These are phyloP conservation scores for Hymenoscyphus occultus DNA, from an alignment of 2,329 filamentous ascomycete genomes.

Conservation along the genomic window DNA sequence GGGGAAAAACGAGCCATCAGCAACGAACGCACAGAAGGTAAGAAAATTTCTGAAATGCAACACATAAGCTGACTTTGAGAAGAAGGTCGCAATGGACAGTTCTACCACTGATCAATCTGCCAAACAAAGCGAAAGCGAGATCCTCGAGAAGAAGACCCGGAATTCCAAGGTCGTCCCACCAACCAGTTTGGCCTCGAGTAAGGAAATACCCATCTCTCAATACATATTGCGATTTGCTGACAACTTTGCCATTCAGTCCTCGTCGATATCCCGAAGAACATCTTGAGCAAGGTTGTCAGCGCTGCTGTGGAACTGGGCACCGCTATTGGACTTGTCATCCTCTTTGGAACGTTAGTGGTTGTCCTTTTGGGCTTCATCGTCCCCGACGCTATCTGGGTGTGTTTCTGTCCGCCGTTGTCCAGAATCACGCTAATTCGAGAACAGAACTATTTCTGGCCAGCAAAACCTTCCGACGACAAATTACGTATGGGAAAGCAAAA, in stretches of 20 bases:
- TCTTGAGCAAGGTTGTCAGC: background rate
- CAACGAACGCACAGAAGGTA: background rate
- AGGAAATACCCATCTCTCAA: background rate
- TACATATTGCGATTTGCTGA: background rate
- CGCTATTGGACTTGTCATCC: background rate
- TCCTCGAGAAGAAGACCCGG: background rate
- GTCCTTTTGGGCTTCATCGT: background rate
- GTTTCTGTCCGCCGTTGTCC: background rate
- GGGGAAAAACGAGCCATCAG: background rate
- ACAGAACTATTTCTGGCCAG: background rate
- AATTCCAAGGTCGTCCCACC: constrained; percentile 2
- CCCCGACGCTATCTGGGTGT: background rate
- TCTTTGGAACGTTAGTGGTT: background rate
- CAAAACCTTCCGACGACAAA: background rate
- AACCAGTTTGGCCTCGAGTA: background rate
- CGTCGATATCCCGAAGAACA: background rate
- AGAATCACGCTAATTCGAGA: background rate
- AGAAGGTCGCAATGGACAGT: background rate
- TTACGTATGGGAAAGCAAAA: background rate
- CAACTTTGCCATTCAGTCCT: background rate
- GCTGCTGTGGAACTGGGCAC: background rate
- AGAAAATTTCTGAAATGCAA: background rate
- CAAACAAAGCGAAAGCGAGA: background rate
- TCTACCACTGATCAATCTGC: background rate
- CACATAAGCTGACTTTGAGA: background rate